Conservation (phyloP, 1,284 basidiomycete species). For the Ceratobasidium sp. region DNA sequence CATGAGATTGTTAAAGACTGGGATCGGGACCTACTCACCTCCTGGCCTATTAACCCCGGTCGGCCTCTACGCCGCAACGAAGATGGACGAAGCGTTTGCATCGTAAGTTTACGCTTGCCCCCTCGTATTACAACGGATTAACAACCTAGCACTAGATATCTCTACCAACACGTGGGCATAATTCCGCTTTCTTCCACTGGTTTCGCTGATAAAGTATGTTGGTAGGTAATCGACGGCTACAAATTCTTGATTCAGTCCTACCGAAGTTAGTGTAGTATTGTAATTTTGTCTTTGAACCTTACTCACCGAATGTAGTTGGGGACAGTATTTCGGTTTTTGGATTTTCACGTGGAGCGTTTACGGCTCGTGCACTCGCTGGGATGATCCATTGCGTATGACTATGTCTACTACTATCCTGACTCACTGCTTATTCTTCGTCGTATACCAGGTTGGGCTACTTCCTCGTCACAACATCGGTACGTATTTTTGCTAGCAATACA, state of each 20-base stretch:
- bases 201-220: background rate
- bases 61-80: background rate
- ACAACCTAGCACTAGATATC: background rate
- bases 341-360: constrained; percentile 43
- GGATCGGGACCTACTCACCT: constrained; percentile 7
- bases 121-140: background rate
- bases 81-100: background rate
- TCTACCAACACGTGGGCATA: constrained; percentile 5
- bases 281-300: background rate
- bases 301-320: constrained; percentile 1
- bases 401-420: background rate
- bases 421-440: background rate
- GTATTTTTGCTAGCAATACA: background rate
- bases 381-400: constrained; percentile 31
- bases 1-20: constrained; percentile 1
- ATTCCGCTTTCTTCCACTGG: too few species aligned
- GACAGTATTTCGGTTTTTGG: constrained; percentile 44
- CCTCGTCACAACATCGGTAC: constrained; percentile 38
- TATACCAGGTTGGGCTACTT: constrained; percentile 15
- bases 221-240: constrained; percentile 17
- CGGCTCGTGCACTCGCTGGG: constrained; percentile 44
- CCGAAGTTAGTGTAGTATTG: background rate
- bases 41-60: background rate
- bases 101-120: background rate
- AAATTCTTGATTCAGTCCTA: constrained; percentile 9